Percentiles rank a stretch among this genome's conserved stretches.
Evolutionary conservation across 768 basidiomycete genomes (phyloP).

Genomic region (Obba rivulosa): DNA sequence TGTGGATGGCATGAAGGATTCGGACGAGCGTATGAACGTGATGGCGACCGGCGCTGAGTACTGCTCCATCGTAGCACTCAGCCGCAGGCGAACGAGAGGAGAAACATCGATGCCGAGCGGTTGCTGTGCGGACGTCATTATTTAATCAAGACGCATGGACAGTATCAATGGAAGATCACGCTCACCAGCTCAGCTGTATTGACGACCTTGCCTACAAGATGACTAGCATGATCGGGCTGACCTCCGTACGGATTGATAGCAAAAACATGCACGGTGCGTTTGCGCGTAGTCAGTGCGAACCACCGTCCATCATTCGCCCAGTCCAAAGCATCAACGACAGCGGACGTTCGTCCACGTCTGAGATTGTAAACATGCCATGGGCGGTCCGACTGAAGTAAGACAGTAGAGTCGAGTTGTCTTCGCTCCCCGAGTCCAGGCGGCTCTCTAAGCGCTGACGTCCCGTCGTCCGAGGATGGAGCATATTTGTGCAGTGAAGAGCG

Average conservation of each 20-base stretch:
- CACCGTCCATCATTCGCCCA: conserved; percentile 61
- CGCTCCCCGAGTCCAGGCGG: neutral
- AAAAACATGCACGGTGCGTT: conserved; percentile 67
- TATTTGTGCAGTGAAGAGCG: conserved; percentile 2
- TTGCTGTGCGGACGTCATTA: conserved; percentile 31
- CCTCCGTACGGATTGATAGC: conserved; percentile 76
- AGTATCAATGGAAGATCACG: conserved; percentile 1
- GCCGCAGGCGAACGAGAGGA: conserved; percentile 52
- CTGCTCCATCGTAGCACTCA: conserved; percentile 15
- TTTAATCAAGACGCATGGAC: neutral
- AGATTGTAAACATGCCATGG: conserved; percentile 64
- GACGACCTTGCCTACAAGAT: conserved; percentile 51
- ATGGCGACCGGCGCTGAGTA: conserved; percentile 45
- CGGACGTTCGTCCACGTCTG: conserved; percentile 65
- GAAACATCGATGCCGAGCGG: conserved; percentile 47
- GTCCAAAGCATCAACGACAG: conserved; percentile 48
- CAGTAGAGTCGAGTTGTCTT: neutral
- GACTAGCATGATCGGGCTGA: conserved; percentile 53
- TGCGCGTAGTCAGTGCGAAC: conserved; percentile 62
- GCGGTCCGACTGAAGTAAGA: neutral
- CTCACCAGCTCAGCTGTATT: conserved; percentile 49
- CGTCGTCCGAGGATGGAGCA: neutral
- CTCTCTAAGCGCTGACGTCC: neutral
- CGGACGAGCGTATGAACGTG: conserved; percentile 40
- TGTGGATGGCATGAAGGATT: conserved; percentile 31